A percentile compares a stretch with the other conserved stretches of the same genome.
Conservation (phyloP, 202 grass and related monocot genomes). For the Panicum hallii region DNA sequence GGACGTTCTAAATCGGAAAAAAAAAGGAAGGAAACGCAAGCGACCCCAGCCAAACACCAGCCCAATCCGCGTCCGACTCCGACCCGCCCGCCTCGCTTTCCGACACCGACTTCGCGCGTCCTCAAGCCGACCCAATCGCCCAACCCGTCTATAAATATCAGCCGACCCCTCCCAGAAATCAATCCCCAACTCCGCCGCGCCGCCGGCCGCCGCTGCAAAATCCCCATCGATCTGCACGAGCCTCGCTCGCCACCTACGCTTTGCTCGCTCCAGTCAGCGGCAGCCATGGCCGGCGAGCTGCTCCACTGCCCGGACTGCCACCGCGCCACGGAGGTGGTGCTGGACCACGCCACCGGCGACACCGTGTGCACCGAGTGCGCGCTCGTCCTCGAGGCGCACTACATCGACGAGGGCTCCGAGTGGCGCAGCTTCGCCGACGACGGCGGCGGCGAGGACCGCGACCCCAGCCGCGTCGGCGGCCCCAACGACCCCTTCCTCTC, state of each 20-base stretch:
- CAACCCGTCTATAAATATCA: constrained; percentile 34
- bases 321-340: constrained; percentile 50
- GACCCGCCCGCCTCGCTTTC: not conserved
- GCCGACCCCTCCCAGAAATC: not conserved
- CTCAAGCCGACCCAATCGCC: not conserved
- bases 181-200: not conserved
- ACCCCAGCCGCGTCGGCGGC: constrained; percentile 63
- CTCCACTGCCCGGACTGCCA: constrained; percentile 55
- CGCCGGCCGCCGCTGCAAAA: not conserved
- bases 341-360: constrained; percentile 71
- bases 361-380: constrained; percentile 74
- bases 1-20: not conserved
- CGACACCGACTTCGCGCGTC: not conserved
- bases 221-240: constrained; percentile 47
- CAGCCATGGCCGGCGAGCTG: constrained; percentile 37
- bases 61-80: not conserved
- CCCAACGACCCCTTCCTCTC: constrained; percentile 54
- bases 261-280: not conserved
- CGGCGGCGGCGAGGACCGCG: constrained; percentile 52
- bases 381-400: constrained; percentile 58
- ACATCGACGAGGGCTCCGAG: constrained; percentile 70
- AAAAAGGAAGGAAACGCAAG: not conserved
- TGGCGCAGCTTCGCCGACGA: constrained; percentile 62
- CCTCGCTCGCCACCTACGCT: constrained; percentile 49
- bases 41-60: not conserved